Evolutionary conservation across 129 eudicot genomes (phyloP).

Genomic region (Cynara cardunculus): DNA sequence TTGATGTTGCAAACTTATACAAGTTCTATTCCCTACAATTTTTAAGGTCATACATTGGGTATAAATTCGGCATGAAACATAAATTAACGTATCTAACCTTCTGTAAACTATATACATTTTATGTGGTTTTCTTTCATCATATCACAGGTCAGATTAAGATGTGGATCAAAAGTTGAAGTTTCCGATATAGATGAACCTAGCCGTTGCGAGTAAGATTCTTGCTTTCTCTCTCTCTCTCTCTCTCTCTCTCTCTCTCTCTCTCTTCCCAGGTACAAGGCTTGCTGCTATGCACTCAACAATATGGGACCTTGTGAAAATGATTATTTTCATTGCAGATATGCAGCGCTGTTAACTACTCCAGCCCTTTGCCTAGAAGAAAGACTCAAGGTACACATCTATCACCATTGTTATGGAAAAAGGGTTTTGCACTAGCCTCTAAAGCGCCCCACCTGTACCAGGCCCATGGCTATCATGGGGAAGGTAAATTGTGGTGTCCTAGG

Average conservation of each 20-base stretch:
- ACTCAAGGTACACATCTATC: constrained; percentile 55
- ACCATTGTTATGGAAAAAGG: background rate
- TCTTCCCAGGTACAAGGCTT: no score
- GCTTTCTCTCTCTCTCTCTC: constrained; percentile 22
- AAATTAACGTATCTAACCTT: background rate
- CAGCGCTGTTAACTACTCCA: constrained; percentile 77
- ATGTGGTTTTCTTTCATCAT: background rate
- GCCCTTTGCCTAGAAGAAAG: constrained; percentile 70
- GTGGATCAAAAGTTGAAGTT: constrained; percentile 87
- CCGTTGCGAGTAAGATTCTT: constrained; percentile 90
- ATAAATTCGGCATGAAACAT: background rate
- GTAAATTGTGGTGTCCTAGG: background rate
- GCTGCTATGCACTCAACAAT: background rate
- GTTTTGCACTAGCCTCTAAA: background rate
- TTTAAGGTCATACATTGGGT: background rate
- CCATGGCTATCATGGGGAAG: background rate
- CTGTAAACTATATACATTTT: background rate
- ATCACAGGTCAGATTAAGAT: constrained; percentile 81
- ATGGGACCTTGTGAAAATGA: background rate
- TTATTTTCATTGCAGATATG: constrained; percentile 49
- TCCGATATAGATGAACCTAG: constrained; percentile 95
- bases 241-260: background rate
- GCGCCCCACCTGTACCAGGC: background rate
- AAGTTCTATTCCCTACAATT: background rate
- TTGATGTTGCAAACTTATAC: background rate